Percentiles rank a stretch among this genome's conserved stretches.
Conservation (phyloP, 768 basidiomycete species). For the Amanita exitialis region DNA sequence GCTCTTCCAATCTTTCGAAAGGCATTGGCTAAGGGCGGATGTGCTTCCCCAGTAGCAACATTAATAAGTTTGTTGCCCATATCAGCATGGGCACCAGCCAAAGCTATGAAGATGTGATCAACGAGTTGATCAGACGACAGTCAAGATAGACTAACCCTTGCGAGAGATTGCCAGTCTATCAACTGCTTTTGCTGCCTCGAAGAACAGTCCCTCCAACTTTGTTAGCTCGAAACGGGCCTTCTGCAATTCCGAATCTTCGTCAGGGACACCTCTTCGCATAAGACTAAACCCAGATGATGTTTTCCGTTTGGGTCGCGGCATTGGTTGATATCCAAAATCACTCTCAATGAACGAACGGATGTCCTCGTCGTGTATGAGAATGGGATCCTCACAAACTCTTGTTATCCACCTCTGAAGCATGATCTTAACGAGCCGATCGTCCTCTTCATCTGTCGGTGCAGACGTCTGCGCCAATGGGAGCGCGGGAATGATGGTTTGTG, state of each 20-base stretch:
- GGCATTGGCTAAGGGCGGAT: constrained; percentile 75
- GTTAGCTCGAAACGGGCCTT: constrained; percentile 86
- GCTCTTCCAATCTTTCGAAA: constrained; percentile 78
- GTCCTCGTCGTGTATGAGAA: constrained; percentile 85
- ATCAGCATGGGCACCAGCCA: constrained; percentile 73
- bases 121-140: not conserved
- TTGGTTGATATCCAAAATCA: constrained; percentile 94
- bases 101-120: constrained; percentile 32
- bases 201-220: constrained; percentile 86
- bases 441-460: constrained; percentile 95
- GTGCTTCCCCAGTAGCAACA: constrained; percentile 82
- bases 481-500: constrained; percentile 94
- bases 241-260: constrained; percentile 91
- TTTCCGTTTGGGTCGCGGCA: constrained; percentile 65
- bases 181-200: constrained; percentile 84
- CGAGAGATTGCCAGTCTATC: constrained; percentile 76
- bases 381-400: constrained; percentile 86
- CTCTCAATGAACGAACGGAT: constrained; percentile 91
- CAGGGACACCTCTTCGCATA: constrained; percentile 73
- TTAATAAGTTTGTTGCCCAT: constrained; percentile 91
- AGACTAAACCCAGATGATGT: constrained; percentile 65
- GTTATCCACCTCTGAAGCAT: constrained; percentile 95
- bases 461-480: constrained; percentile 95
- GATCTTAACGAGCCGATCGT: constrained; percentile 90
- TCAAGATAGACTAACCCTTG: constrained; percentile 43